Evolutionary conservation across 495 filamentous ascomycete genomes (phyloP).

Genomic region (Polyplosphaeria fusca): DNA sequence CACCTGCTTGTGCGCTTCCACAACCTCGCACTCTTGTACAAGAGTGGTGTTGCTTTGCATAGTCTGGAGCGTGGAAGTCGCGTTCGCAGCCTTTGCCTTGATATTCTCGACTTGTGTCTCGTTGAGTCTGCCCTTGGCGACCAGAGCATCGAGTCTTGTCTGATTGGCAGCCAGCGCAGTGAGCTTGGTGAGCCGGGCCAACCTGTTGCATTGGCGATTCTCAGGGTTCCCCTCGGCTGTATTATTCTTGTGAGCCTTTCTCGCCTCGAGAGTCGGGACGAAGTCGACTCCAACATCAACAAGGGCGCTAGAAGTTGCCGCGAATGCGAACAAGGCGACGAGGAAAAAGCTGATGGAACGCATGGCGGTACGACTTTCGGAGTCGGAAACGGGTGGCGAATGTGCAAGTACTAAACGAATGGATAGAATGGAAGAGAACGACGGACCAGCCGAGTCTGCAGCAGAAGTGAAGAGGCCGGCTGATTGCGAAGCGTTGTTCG

Average conservation of each 20-base stretch:
- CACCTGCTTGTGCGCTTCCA: slow-evolving; percentile 24
- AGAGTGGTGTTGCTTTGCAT: slow-evolving; percentile 22
- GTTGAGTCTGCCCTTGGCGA: slow-evolving; percentile 11
- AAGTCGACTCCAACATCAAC: slow-evolving; percentile 7
- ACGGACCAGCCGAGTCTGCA: slow-evolving; percentile 21
- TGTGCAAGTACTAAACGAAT: not conserved
- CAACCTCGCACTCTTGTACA: slow-evolving; percentile 16
- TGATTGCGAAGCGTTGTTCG: no score
- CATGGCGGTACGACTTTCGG: slow-evolving; percentile 1
- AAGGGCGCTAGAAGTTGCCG: slow-evolving; percentile 6
- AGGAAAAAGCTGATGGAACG: slow-evolving; percentile 19
- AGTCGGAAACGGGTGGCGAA: not conserved
- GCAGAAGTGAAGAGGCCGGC: slow-evolving; percentile 17
- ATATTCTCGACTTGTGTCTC: slow-evolving; percentile 7
- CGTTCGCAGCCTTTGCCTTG: slow-evolving; percentile 21
- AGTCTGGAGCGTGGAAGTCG: slow-evolving; percentile 11
- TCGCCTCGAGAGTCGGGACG: slow-evolving; percentile 4
- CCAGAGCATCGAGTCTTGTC: slow-evolving; percentile 13
- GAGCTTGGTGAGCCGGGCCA: slow-evolving; percentile 11
- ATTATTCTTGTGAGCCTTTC: slow-evolving; percentile 15
- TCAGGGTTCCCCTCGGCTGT: slow-evolving; percentile 19
- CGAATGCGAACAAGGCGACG: slow-evolving; percentile 13
- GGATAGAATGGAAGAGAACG: slow-evolving; percentile 2
- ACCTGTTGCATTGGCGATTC: slow-evolving; percentile 13
- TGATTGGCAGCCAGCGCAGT: slow-evolving; percentile 15